Evolutionary conservation across 371 early-diverging fungal genomes (phyloP), one percentile per base, ranked within the genome.

Genomic region (Rhizopus sp.): DNA sequence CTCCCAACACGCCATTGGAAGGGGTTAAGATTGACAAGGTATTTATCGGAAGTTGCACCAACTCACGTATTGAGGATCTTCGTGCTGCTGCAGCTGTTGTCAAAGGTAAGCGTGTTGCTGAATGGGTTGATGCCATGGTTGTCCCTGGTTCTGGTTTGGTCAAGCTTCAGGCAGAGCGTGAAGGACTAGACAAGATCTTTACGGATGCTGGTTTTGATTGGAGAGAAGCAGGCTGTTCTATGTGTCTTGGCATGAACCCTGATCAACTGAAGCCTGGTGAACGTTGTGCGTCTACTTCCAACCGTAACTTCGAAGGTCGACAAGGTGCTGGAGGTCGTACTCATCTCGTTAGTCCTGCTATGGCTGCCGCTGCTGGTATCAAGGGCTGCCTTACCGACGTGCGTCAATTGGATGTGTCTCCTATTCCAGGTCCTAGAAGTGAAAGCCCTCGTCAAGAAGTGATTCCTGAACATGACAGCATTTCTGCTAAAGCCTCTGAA

Each of bases 231-330:
- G 88, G 88, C 38, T 88, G 88, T 62, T 84, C 84, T 39, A 88
- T 88, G 88, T 88, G 88, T 66, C 72, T 88, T 23, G 88, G 88
- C 56, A 88, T 88, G 88, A 88, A 88, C 58, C 85, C 84, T 45
- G 88, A 88, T 72, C 86, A 86, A 60, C 74, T 88, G 12, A 78
- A 76, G 59, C 85, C 88, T 39, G 73, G 77, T 17, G 86, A 88
- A 53, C 78, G 88, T 48, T 88, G 88, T 71, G 88, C 88, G 12
- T 81, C 82, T 51, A 88, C 88, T 31, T 83, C 83, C 45, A 88
- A 88, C 70, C 80, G 88, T 62, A 88, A 88, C 73, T 88, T 88
- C 70, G 86, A 88, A 57, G 88, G 88, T 46, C 75, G 88, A 39
- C 88, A 88, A 61, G 88, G 88, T 47, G 85, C 80, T 1, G 80